phyloP scores from a whole-genome alignment of 2,329 filamentous ascomycete genomes.

The Orbilia brochopaga region DNA sequence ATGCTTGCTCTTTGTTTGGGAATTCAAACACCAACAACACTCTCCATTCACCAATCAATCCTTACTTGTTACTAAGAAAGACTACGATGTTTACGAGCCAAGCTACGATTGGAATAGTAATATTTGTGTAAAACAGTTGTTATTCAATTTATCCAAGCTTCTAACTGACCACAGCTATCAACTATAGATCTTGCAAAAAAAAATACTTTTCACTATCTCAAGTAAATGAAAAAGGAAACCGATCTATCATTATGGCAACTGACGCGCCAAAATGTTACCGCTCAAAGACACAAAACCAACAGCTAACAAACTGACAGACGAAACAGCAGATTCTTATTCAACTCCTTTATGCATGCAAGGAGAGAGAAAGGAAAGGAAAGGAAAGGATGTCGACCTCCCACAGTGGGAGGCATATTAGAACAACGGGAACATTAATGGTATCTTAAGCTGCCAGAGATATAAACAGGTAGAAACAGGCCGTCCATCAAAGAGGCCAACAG shows the following conservation, averaged over 20 bases:
- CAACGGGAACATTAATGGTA: not conserved
- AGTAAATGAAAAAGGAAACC: not conserved
- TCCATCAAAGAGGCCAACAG: too few relatives aligned
- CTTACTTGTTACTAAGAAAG: not conserved
- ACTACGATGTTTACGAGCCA: too few relatives aligned
- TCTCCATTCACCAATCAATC: not conserved
- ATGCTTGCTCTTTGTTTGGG: not conserved
- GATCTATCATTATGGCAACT: not conserved
- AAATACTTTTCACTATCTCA: not conserved
- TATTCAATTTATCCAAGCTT: not conserved
- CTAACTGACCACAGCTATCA: conserved; percentile 8
- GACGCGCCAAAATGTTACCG: too few relatives aligned
- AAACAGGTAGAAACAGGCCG: not conserved
- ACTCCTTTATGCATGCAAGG: conserved; percentile 49
- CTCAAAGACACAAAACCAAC: conserved; percentile 10
- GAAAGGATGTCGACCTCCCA: not conserved
- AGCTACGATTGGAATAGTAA: too few relatives aligned
- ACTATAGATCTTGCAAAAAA: not conserved
- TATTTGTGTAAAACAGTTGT: too few relatives aligned
- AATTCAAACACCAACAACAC: too few relatives aligned
- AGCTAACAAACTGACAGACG: conserved; percentile 18
- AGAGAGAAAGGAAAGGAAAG: conserved; percentile 6
- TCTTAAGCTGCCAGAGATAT: not conserved
- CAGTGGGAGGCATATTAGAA: not conserved
- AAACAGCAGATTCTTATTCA: conserved; percentile 23